phyloP scores from a whole-genome alignment of 2,329 filamentous ascomycete genomes.

The Cladosporium sp. region DNA sequence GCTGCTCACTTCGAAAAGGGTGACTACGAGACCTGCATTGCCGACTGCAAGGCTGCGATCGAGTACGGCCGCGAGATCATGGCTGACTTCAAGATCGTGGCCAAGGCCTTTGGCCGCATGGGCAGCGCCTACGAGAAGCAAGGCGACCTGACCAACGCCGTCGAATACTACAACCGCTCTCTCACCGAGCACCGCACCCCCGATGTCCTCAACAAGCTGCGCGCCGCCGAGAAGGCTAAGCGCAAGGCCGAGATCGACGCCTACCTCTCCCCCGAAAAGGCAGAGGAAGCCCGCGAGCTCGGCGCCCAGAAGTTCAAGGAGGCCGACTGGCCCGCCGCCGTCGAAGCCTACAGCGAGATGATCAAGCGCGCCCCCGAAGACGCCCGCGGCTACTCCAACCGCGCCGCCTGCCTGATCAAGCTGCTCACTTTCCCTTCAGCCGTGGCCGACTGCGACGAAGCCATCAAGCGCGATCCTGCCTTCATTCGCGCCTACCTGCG shows the following conservation, averaged over 20 bases:
- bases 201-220: conserved; percentile 88
- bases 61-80: conserved; percentile 85
- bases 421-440: conserved; percentile 92
- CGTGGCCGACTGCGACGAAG: conserved; percentile 84
- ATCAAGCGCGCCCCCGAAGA: conserved; percentile 91
- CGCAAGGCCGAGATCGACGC: conserved; percentile 68
- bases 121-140: conserved; percentile 90
- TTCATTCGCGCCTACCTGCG: conserved; percentile 96
- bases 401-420: conserved; percentile 94
- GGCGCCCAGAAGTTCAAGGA: conserved; percentile 98
- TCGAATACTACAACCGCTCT: conserved; percentile 88
- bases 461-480: conserved; percentile 83
- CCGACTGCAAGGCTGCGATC: conserved; percentile 80
- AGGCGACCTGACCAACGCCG: conserved; percentile 72
- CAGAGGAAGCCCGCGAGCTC: conserved; percentile 89
- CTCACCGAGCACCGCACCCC: conserved; percentile 95
- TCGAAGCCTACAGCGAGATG: conserved; percentile 94
- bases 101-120: conserved; percentile 95
- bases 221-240: conserved; percentile 83
- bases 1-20: conserved; percentile 96
- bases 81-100: conserved; percentile 96
- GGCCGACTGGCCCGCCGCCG: conserved; percentile 88
- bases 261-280: conserved; percentile 86
- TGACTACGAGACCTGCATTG: conserved; percentile 82
- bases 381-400: conserved; percentile 93